phyloP scores from a whole-genome alignment of 139 green algal genomes.

The Gonium pectorale region DNA sequence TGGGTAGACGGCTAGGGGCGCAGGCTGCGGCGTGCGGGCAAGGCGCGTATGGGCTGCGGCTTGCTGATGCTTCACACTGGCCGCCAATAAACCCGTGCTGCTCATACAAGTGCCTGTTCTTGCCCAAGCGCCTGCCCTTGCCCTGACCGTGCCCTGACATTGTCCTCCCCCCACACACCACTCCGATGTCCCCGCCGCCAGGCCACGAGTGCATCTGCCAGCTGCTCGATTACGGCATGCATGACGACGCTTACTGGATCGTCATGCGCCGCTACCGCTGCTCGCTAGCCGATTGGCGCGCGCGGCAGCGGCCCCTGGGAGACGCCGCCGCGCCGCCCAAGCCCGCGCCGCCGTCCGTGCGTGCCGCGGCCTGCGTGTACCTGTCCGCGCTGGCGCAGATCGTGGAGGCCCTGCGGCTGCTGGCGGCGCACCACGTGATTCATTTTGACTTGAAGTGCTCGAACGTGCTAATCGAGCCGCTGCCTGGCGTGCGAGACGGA shows the following conservation, averaged over 20 bases:
- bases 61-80: no score
- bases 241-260: conserved; percentile 71
- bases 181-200: background rate
- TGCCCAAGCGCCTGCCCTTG: no score
- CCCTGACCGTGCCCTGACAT: no score
- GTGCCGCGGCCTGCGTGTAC: conserved; percentile 14
- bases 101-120: no score
- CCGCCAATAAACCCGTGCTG: no score
- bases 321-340: background rate
- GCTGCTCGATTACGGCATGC: conserved; percentile 81
- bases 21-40: no score
- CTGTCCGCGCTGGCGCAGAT: conserved; percentile 58
- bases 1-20: no score
- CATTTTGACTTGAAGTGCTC: conserved; percentile 94
- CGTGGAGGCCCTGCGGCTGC: conserved; percentile 53
- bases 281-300: conserved; percentile 77
- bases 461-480: conserved; percentile 83
- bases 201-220: conserved; percentile 55
- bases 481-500: conserved; percentile 65
- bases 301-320: conserved; percentile 27
- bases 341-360: background rate
- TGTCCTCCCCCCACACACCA: no score
- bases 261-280: conserved; percentile 79
- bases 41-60: no score
- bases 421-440: conserved; percentile 70